Evolutionary conservation across 2,329 filamentous ascomycete species (phyloP).

Genomic region (Curvularia sp.): DNA sequence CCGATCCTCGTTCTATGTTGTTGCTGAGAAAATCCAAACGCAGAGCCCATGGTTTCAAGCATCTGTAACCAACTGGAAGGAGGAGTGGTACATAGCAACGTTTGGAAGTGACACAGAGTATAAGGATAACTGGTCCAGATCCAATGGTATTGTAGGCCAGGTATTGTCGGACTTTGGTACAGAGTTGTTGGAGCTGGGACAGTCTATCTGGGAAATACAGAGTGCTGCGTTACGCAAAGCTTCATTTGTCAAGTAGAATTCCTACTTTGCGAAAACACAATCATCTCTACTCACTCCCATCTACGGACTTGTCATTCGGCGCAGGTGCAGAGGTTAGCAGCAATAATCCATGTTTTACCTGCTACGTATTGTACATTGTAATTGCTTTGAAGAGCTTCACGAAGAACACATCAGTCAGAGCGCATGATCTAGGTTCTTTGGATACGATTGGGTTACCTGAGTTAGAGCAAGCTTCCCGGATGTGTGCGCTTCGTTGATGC

Average conservation of each 20-base stretch:
- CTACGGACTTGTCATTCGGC: not conserved
- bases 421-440: constrained; percentile 3
- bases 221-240: not conserved
- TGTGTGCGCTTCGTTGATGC: too few relatives aligned
- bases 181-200: constrained; percentile 14
- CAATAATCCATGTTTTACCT: not conserved
- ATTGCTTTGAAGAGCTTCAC: not conserved
- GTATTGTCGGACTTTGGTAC: constrained; percentile 19
- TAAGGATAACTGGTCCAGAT: constrained; percentile 1
- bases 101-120: constrained; percentile 22
- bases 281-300: not conserved
- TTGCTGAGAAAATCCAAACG: constrained; percentile 55
- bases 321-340: not conserved
- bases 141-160: not conserved
- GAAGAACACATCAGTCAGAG: not conserved
- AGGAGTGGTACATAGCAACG: constrained; percentile 21
- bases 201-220: constrained; percentile 19
- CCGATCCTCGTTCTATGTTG: constrained; percentile 62
- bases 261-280: not conserved
- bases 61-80: constrained; percentile 43
- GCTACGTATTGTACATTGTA: not conserved
- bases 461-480: too few relatives aligned
- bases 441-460: not conserved
- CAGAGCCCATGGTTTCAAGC: constrained; percentile 37
- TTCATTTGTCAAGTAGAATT: constrained; percentile 1